Conservation (phyloP, 345 rosid species). For the rapeseed (Brassica napus) region DNA sequence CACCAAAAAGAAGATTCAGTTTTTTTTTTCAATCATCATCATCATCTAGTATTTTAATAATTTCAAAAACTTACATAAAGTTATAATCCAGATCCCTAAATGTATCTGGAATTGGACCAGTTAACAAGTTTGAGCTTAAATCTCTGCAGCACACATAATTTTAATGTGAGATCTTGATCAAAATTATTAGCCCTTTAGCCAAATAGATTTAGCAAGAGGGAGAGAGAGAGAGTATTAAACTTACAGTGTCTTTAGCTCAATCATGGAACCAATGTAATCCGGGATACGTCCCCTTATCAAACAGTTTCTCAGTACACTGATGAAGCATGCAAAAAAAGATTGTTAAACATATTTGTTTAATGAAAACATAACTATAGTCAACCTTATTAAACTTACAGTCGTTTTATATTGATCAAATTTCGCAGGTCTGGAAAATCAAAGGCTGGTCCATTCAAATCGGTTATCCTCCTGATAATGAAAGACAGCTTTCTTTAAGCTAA, state of each 20-base stretch:
- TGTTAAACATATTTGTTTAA: background rate
- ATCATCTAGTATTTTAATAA: background rate
- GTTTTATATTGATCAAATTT: slow-evolving; percentile 16
- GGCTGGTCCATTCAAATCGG: slow-evolving; percentile 57
- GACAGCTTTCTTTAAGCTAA: background rate
- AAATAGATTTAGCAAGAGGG: background rate
- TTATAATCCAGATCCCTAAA: slow-evolving; percentile 20
- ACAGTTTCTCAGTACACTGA: slow-evolving; percentile 72
- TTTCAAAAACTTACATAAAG: slow-evolving; percentile 49
- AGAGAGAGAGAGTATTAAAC: slow-evolving; percentile 32
- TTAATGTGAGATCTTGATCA: slow-evolving; percentile 7
- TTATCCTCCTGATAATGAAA: slow-evolving; percentile 56
- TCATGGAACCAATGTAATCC: slow-evolving; percentile 46
- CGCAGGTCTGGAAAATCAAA: slow-evolving; percentile 56
- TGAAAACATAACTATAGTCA: background rate
- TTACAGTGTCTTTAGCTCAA: slow-evolving; percentile 48
- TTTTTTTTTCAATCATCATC: background rate
- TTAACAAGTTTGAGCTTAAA: slow-evolving; percentile 73
- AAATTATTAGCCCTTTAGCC: background rate
- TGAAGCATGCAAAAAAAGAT: background rate
- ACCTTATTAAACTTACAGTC: slow-evolving; percentile 52
- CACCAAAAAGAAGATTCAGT: background rate
- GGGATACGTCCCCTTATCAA: slow-evolving; percentile 54
- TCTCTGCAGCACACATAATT: slow-evolving; percentile 50
- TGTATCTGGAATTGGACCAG: slow-evolving; percentile 49